Conservation (phyloP, 2,329 filamentous ascomycete species). For the Aureobasidium musti region DNA sequence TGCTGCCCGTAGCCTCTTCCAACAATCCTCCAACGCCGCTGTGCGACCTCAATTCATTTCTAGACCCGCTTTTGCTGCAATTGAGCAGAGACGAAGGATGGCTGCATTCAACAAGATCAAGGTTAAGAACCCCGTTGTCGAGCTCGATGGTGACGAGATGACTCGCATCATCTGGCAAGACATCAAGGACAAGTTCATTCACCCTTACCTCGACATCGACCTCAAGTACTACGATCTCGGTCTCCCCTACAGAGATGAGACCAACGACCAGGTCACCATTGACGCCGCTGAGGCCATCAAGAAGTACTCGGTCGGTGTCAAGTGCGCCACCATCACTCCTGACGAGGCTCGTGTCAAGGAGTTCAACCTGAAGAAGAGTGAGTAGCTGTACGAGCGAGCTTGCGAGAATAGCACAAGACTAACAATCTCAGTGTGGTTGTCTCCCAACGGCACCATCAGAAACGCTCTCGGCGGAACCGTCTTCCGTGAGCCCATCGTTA, state of each 20-base stretch:
- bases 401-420: neutral
- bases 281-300: conserved; percentile 97
- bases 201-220: conserved; percentile 94
- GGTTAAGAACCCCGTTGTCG: conserved; percentile 98
- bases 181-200: conserved; percentile 99
- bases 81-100: conserved; percentile 44
- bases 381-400: conserved; percentile 40
- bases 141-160: conserved; percentile 95
- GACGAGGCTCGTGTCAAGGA: conserved; percentile 96
- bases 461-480: conserved; percentile 84
- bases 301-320: conserved; percentile 98
- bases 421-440: conserved; percentile 78
- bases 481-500: conserved; percentile 98
- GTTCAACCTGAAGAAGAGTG: conserved; percentile 98
- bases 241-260: conserved; percentile 91
- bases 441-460: conserved; percentile 85
- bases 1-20: conserved; percentile 24
- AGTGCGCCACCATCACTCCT: conserved; percentile 98
- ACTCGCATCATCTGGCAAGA: conserved; percentile 98
- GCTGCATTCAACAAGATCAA: conserved; percentile 77
- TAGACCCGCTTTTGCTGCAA: conserved; percentile 31
- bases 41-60: conserved; percentile 31
- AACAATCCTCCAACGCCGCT: conserved; percentile 21
- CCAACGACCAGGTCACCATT: conserved; percentile 91
- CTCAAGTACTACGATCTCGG: conserved; percentile 71